These are phyloP conservation scores for Colletotrichum abscissum DNA, from an alignment of 2,329 filamentous ascomycete genomes.

Conservation along the genomic window DNA sequence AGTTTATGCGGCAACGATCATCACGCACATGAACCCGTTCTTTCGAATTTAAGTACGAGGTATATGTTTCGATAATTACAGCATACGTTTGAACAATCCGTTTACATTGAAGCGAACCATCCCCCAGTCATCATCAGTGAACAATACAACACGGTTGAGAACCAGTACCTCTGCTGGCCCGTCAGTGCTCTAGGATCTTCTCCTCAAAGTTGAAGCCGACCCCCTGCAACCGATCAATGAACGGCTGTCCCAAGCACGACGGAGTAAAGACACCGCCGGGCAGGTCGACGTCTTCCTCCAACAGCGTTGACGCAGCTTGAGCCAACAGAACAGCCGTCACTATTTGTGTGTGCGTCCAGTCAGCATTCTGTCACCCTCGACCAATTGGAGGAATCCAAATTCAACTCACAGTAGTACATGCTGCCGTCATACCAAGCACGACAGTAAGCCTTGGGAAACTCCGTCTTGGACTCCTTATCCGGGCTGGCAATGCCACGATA, in stretches of 20 bases:
- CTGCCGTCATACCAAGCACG: slow-evolving; percentile 68
- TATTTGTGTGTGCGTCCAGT: slow-evolving; percentile 42
- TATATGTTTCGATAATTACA: not conserved
- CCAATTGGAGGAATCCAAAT: slow-evolving; percentile 40
- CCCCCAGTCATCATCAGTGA: not conserved
- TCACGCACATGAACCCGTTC: not conserved
- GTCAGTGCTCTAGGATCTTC: slow-evolving; percentile 51
- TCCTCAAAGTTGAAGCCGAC: slow-evolving; percentile 73
- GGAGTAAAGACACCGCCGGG: slow-evolving; percentile 78
- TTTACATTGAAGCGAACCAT: not conserved
- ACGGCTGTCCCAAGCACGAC: slow-evolving; percentile 75
- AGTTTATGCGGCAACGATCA: not conserved
- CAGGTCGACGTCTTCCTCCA: slow-evolving; percentile 70
- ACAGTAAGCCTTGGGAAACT: slow-evolving; percentile 63
- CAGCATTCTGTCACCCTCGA: not conserved
- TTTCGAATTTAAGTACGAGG: not conserved
- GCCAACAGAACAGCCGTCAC: slow-evolving; percentile 74
- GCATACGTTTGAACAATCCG: not conserved
- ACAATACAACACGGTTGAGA: slow-evolving; percentile 22
- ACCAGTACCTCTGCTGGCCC: not conserved
- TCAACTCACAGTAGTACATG: slow-evolving; percentile 74
- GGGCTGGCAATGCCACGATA: slow-evolving; percentile 74
- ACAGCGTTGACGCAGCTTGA: slow-evolving; percentile 73
- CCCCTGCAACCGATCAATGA: slow-evolving; percentile 70
- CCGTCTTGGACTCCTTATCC: slow-evolving; percentile 56